These are phyloP conservation scores for Cucumis cinereus DNA, from an alignment of 306 rosid genomes.

Conservation along the genomic window DNA sequence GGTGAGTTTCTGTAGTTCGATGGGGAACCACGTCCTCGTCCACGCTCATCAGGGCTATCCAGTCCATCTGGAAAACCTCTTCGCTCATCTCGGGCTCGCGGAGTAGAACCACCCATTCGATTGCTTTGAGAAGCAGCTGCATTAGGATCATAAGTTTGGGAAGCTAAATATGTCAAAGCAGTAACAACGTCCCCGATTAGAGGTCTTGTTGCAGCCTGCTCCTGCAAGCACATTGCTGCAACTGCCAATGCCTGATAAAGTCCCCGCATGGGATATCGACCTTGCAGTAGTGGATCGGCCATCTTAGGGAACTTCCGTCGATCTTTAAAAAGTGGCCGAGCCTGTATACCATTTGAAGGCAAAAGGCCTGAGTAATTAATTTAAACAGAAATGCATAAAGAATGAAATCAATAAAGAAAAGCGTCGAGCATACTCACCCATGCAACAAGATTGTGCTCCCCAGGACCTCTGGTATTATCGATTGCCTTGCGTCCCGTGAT, in stretches of 20 bases:
- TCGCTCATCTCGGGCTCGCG: constrained; percentile 58
- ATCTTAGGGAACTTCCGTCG: constrained; percentile 50
- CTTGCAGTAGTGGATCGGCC: constrained; percentile 73
- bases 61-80: constrained; percentile 52
- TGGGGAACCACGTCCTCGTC: constrained; percentile 59
- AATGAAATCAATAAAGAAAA: neutral
- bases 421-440: constrained; percentile 45
- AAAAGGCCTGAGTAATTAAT: neutral
- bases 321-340: constrained; percentile 55
- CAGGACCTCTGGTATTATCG: constrained; percentile 39
- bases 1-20: constrained; percentile 67
- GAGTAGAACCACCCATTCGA: constrained; percentile 74
- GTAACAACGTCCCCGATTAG: constrained; percentile 67
- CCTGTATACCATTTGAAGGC: constrained; percentile 26
- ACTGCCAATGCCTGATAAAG: constrained; percentile 70
- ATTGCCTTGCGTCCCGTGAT: constrained; percentile 76
- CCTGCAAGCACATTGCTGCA: constrained; percentile 85
- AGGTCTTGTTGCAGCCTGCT: constrained; percentile 67
- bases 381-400: neutral
- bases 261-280: constrained; percentile 54
- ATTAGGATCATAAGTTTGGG: constrained; percentile 76
- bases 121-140: constrained; percentile 33
- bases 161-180: constrained; percentile 66
- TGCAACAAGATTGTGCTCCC: constrained; percentile 62
- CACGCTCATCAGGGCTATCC: constrained; percentile 69